These are phyloP conservation scores for Eutrema salsugineum DNA, from an alignment of 441 rosid genomes.

Conservation along the genomic window DNA sequence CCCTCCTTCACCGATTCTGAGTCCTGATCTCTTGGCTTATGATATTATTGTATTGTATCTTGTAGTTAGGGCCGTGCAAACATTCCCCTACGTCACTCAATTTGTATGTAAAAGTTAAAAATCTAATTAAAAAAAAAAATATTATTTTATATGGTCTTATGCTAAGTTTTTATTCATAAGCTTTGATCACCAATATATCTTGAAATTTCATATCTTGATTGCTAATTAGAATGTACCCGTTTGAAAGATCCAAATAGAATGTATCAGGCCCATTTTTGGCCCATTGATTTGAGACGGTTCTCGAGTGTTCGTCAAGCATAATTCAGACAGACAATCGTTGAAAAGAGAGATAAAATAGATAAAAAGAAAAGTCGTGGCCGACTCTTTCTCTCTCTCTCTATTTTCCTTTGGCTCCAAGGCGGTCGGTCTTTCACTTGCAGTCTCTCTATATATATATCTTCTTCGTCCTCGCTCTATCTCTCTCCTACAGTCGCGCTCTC, in stretches of 20 bases:
- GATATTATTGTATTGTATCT: neutral
- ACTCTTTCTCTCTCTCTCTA: neutral
- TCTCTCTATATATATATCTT: constrained; percentile 17
- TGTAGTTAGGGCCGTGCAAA: too few species aligned
- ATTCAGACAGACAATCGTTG: neutral
- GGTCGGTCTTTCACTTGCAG: constrained; percentile 21
- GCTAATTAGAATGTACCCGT: too few species aligned
- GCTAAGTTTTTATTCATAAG: too few species aligned
- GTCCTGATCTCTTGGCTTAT: constrained; percentile 9
- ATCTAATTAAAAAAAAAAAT: too few species aligned
- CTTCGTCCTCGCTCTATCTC: constrained; percentile 1
- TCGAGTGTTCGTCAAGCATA: constrained; percentile 23
- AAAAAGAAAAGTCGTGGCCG: constrained; percentile 17
- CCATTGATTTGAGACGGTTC: constrained; percentile 4
- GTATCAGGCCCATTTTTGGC: constrained; percentile 18
- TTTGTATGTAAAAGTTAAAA: too few species aligned
- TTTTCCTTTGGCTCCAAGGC: constrained; percentile 31
- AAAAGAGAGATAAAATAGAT: neutral
- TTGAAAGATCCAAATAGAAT: too few species aligned
- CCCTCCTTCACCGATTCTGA: constrained; percentile 66
- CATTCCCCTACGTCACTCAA: too few species aligned
- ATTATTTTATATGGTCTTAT: too few species aligned
- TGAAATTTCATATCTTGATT: too few species aligned
- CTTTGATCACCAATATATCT: too few species aligned
- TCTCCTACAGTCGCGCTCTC: constrained; percentile 6